Evolutionary conservation across 2,329 filamentous ascomycete genomes (phyloP).

Genomic region (Penicillium psychrosexuale): DNA sequence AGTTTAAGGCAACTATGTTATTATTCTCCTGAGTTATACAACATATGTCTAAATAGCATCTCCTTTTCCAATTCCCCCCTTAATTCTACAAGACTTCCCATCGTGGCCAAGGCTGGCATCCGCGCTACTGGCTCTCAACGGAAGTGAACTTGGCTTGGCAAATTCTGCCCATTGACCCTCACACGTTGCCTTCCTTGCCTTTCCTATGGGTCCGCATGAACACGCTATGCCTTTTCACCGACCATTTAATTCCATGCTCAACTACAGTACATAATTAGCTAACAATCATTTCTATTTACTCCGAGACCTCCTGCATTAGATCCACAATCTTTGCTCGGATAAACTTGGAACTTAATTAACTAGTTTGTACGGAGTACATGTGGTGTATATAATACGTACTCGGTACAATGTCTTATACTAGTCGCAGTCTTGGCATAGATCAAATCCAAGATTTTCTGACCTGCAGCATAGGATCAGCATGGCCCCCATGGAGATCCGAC

Average conservation of each 20-base stretch:
- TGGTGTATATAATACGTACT: neutral
- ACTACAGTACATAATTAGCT: neutral
- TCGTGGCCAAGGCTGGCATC: neutral
- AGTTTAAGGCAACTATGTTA: neutral
- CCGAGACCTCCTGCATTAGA: neutral
- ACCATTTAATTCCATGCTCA: too few relatives aligned
- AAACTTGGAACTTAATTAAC: neutral
- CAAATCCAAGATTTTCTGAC: neutral
- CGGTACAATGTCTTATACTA: neutral
- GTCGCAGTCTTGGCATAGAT: slow-evolving; percentile 2
- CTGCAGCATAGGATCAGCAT: slow-evolving; percentile 3
- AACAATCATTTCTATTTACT: neutral
- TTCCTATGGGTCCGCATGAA: neutral
- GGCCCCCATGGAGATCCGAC: slow-evolving; percentile 2
- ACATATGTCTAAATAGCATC: neutral
- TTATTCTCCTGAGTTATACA: neutral
- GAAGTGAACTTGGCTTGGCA: neutral
- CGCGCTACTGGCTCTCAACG: neutral
- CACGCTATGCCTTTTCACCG: neutral
- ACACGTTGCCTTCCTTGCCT: neutral
- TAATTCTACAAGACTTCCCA: neutral
- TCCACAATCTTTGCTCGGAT: neutral
- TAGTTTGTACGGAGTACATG: neutral
- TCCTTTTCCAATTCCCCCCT: neutral
- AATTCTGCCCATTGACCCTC: neutral